These are phyloP conservation scores for Capronia coronata DNA, from an alignment of 2,329 filamentous ascomycete species.

Conservation along the genomic window DNA sequence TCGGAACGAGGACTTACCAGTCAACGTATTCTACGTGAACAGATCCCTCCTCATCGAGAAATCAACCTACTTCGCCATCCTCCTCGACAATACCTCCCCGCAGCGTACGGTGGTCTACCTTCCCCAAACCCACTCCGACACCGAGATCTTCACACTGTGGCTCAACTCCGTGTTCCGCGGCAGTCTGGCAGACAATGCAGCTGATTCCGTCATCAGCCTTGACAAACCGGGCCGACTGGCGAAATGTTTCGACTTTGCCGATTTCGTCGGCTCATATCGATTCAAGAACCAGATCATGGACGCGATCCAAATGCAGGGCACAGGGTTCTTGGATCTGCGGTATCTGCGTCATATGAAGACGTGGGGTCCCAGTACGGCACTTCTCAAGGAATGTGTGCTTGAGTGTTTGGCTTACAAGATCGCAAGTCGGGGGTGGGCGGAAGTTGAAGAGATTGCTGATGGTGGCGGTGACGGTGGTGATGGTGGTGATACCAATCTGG, in stretches of 20 bases:
- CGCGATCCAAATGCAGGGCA: constrained; percentile 1
- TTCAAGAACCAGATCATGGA: constrained; percentile 12
- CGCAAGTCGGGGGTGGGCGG: constrained; percentile 3
- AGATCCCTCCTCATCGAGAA: constrained; percentile 9
- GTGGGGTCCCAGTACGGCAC: background rate
- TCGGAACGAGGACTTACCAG: background rate
- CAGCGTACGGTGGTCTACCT: constrained; percentile 2
- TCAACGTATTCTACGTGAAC: constrained; percentile 17
- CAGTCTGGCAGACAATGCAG: too few relatives aligned
- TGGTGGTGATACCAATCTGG: too few relatives aligned
- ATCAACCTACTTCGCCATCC: constrained; percentile 10
- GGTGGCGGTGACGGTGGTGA: background rate
- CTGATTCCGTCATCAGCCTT: too few relatives aligned
- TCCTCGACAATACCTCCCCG: constrained; percentile 9
- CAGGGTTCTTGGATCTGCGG: too few relatives aligned
- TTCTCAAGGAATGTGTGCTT: constrained; percentile 6
- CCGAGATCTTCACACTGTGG: constrained; percentile 9
- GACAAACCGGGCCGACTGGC: background rate
- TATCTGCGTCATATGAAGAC: too few relatives aligned
- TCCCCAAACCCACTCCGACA: background rate
- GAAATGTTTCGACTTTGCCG: constrained; percentile 6
- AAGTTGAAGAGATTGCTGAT: background rate
- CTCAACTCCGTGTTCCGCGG: constrained; percentile 7
- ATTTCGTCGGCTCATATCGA: constrained; percentile 6
- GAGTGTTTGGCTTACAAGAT: constrained; percentile 10